These are phyloP conservation scores for Asclepias syriaca DNA, from an alignment of 257 asterid genomes.

Conservation along the genomic window DNA sequence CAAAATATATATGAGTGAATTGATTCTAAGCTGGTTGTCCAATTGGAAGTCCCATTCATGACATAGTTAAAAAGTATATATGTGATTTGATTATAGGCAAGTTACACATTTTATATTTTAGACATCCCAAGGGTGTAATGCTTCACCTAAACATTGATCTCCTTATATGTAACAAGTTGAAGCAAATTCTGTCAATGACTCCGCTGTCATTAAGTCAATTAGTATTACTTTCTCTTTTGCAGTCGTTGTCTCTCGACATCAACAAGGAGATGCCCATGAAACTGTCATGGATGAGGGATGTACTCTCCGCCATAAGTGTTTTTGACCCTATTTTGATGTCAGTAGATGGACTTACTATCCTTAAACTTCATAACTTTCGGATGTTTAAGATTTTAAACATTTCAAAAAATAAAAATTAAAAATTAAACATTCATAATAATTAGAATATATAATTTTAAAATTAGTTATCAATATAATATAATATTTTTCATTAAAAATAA, in stretches of 20 bases:
- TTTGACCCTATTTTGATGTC: slow-evolving; percentile 56
- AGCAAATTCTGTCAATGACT: slow-evolving; percentile 48
- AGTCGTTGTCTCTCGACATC: slow-evolving; percentile 79
- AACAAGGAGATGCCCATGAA: slow-evolving; percentile 58
- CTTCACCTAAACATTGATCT: not conserved
- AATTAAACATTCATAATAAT: too few species aligned
- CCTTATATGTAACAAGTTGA: slow-evolving; percentile 48
- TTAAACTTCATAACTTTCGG: slow-evolving; percentile 24
- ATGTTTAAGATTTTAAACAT: too few species aligned
- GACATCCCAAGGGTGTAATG: not conserved
- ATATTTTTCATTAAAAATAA: too few species aligned
- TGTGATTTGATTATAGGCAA: not conserved
- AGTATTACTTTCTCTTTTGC: slow-evolving; percentile 83
- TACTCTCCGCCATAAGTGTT: slow-evolving; percentile 65
- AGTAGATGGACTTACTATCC: slow-evolving; percentile 74
- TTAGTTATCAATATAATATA: too few species aligned
- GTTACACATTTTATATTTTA: not conserved
- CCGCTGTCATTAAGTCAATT: slow-evolving; percentile 93
- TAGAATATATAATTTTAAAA: too few species aligned
- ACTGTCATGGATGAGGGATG: slow-evolving; percentile 86
- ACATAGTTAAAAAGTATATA: too few species aligned
- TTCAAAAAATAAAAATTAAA: too few species aligned
- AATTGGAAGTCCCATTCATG: not conserved
- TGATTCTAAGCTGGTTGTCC: not conserved
- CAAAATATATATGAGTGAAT: not conserved